These are phyloP conservation scores for Leptographium wingfieldii DNA, from an alignment of 2,329 filamentous ascomycete species.

Conservation along the genomic window DNA sequence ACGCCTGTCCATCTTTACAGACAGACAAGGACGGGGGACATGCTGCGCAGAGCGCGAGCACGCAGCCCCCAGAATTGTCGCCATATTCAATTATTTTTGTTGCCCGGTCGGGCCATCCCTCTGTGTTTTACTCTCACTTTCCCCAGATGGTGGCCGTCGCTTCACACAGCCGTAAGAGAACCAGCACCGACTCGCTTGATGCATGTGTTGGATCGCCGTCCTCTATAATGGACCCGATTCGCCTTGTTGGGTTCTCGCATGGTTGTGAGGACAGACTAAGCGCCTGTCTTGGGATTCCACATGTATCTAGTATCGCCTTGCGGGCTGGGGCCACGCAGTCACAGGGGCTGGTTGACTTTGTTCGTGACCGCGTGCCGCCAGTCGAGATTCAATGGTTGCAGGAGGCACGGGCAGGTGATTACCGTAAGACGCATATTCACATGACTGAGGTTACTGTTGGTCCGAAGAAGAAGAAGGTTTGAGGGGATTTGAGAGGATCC, in stretches of 20 bases:
- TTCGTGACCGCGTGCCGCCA: slow-evolving; percentile 36
- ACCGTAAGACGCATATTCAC: slow-evolving; percentile 35
- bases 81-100: slow-evolving; percentile 44
- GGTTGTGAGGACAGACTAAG: slow-evolving; percentile 45
- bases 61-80: background rate
- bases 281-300: slow-evolving; percentile 43
- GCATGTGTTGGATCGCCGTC: background rate
- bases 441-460: slow-evolving; percentile 28
- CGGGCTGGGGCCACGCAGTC: slow-evolving; percentile 42
- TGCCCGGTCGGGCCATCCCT: slow-evolving; percentile 41
- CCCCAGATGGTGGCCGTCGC: slow-evolving; percentile 34
- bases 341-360: slow-evolving; percentile 42
- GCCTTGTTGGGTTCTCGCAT: slow-evolving; percentile 51
- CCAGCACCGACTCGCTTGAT: background rate
- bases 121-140: slow-evolving; percentile 46
- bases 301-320: slow-evolving; percentile 53
- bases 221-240: slow-evolving; percentile 23
- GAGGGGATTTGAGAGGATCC: background rate
- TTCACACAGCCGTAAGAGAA: slow-evolving; percentile 18
- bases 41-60: background rate
- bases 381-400: slow-evolving; percentile 45
- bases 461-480: slow-evolving; percentile 19
- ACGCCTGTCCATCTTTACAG: background rate
- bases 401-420: slow-evolving; percentile 27
- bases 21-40: background rate